These are phyloP conservation scores for Leccinum rimulosum DNA, from an alignment of 768 basidiomycete genomes.

Conservation along the genomic window DNA sequence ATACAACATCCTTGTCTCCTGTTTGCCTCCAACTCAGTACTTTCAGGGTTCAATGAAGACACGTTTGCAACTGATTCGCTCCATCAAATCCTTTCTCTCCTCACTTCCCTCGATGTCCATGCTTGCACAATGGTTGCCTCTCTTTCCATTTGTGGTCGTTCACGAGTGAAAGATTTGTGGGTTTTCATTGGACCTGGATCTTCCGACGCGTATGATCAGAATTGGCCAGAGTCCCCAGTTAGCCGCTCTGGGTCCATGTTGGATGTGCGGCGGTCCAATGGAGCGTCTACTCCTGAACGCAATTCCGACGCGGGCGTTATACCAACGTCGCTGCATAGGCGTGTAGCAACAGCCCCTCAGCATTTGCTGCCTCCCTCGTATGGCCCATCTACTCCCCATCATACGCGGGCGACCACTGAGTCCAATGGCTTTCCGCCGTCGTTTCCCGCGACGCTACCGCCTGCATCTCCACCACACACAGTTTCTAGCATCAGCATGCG, in stretches of 20 bases:
- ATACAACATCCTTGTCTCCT: slow-evolving; percentile 10
- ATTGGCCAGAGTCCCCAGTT: slow-evolving; percentile 34
- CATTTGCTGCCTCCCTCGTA: slow-evolving; percentile 18
- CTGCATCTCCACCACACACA: slow-evolving; percentile 21
- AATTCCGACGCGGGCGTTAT: slow-evolving; percentile 24
- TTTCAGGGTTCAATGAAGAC: slow-evolving; percentile 74
- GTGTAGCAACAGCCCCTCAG: slow-evolving; percentile 31
- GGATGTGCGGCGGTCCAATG: slow-evolving; percentile 37
- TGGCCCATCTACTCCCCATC: slow-evolving; percentile 23
- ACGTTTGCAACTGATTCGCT: slow-evolving; percentile 73
- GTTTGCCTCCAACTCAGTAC: slow-evolving; percentile 18
- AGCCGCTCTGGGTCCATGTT: slow-evolving; percentile 36
- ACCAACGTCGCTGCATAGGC: slow-evolving; percentile 30
- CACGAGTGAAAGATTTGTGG: slow-evolving; percentile 76
- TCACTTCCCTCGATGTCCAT: slow-evolving; percentile 64
- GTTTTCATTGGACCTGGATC: slow-evolving; percentile 61
- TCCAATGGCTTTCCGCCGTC: slow-evolving; percentile 20
- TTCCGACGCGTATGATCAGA: slow-evolving; percentile 27
- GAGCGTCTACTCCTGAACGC: slow-evolving; percentile 32
- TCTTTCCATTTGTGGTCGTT: slow-evolving; percentile 66
- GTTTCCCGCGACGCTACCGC: slow-evolving; percentile 17
- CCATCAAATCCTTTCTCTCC: slow-evolving; percentile 63
- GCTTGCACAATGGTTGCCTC: slow-evolving; percentile 69
- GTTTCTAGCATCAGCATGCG: slow-evolving; percentile 44
- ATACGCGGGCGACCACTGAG: slow-evolving; percentile 37